Percentiles rank a stretch among this genome's conserved stretches.
phyloP scores from a whole-genome alignment of 352 stramenopile species.

The Globisporangium parvum region DNA sequence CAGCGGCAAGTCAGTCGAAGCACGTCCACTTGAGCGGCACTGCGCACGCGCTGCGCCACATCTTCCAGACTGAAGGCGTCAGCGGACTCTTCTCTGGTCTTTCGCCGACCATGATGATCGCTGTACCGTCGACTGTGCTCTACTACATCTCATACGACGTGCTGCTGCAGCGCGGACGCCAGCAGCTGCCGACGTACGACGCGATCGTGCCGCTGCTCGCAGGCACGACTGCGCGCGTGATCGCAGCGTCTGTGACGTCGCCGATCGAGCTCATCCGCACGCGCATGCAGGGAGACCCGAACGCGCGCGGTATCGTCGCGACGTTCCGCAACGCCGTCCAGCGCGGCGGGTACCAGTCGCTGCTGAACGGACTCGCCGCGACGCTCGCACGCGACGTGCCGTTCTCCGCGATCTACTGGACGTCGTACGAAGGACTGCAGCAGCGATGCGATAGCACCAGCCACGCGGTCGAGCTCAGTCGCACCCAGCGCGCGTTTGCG shows the following conservation, averaged over 20 bases:
- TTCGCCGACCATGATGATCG: conserved; percentile 89
- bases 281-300: conserved; percentile 62
- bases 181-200: conserved; percentile 27
- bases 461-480: conserved; percentile 18
- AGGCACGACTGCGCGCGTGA: conserved; percentile 53
- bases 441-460: conserved; percentile 9
- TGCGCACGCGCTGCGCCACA: conserved; percentile 62
- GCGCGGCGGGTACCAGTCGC: conserved; percentile 60
- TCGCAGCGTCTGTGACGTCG: conserved; percentile 76
- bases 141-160: conserved; percentile 96
- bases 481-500: conserved; percentile 73
- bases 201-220: conserved; percentile 55
- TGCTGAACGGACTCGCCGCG: conserved; percentile 85
- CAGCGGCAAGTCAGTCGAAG: conserved; percentile 9
- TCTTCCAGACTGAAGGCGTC: conserved; percentile 77
- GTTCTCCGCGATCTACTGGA: conserved; percentile 95
- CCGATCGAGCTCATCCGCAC: conserved; percentile 88
- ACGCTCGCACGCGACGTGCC: conserved; percentile 93
- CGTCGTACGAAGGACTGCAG: conserved; percentile 84
- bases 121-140: conserved; percentile 90
- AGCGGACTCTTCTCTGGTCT: conserved; percentile 84
- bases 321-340: conserved; percentile 55
- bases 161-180: conserved; percentile 45
- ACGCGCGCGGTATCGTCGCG: conserved; percentile 21
- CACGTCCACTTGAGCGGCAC: conserved; percentile 39